A percentile compares a stretch with the other conserved stretches of the same genome.
phyloP scores from a whole-genome alignment of 164 flowering plant genomes.

The Dillenia suffruticosa region DNA sequence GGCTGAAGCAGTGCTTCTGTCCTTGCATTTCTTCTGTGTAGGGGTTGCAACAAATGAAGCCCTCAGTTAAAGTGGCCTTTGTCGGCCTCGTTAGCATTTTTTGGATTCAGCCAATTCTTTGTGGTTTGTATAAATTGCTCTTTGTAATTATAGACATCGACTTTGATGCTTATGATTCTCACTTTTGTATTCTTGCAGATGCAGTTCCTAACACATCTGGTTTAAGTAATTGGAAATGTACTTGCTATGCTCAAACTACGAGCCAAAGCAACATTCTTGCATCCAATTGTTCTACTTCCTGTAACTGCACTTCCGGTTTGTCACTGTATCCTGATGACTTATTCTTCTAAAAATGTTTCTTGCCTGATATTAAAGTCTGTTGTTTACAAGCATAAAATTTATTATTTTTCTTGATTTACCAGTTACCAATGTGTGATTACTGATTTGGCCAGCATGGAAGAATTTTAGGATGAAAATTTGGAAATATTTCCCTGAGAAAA shows the following conservation, averaged over 20 bases:
- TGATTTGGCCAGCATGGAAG: too few species aligned
- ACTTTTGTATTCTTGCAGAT: slow-evolving; percentile 27
- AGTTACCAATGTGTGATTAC: too few species aligned
- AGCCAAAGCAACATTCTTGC: slow-evolving; percentile 27
- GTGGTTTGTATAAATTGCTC: slow-evolving; percentile 43
- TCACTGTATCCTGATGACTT: slow-evolving; percentile 4
- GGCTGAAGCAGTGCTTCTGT: too few species aligned
- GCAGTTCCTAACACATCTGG: slow-evolving; percentile 30
- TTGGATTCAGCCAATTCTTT: slow-evolving; percentile 37
- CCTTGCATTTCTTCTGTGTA: neutral
- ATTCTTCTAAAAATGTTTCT: neutral
- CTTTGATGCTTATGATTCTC: too few species aligned
- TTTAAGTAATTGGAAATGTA: slow-evolving; percentile 56
- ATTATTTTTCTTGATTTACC: neutral
- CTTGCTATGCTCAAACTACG: slow-evolving; percentile 41
- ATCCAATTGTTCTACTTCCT: slow-evolving; percentile 58
- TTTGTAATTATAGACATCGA: too few species aligned
- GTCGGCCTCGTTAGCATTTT: slow-evolving; percentile 29
- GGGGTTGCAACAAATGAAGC: slow-evolving; percentile 42
- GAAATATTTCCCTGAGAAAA: too few species aligned
- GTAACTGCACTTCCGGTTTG: slow-evolving; percentile 69
- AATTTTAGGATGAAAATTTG: too few species aligned
- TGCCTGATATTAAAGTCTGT: neutral
- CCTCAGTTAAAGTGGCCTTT: slow-evolving; percentile 26
- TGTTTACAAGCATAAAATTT: neutral